Evolutionary conservation across 2,329 filamentous ascomycete species (phyloP).

Genomic region (Verticillium nonalfalfae): DNA sequence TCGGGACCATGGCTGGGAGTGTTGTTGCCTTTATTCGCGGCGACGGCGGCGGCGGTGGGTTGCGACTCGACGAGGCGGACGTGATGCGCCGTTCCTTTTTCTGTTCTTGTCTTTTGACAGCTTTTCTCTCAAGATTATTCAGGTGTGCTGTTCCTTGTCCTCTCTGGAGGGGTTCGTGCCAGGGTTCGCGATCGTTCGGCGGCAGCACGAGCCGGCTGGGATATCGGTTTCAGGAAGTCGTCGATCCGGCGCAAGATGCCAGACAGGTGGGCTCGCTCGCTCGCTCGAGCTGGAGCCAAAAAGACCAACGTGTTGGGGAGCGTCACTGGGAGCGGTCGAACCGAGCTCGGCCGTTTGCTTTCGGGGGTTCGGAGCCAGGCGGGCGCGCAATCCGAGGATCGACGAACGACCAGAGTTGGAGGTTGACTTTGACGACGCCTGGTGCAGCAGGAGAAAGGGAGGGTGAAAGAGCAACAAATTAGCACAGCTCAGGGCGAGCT

Average conservation of each 20-base stretch:
- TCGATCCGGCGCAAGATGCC: not conserved
- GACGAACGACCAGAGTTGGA: not conserved
- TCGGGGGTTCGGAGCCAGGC: not conserved
- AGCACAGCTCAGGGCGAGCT: too few species aligned
- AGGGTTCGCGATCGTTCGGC: not conserved
- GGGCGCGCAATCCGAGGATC: not conserved
- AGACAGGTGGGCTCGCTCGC: not conserved
- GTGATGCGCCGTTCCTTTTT: not conserved
- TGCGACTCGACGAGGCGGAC: not conserved
- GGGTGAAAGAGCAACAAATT: not conserved
- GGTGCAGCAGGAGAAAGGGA: not conserved
- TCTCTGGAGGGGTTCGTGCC: not conserved
- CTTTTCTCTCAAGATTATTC: not conserved
- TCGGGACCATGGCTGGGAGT: constrained; percentile 24
- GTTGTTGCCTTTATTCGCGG: not conserved
- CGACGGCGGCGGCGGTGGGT: not conserved
- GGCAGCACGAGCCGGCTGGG: not conserved
- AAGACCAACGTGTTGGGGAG: not conserved
- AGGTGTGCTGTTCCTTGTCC: not conserved
- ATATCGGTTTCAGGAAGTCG: not conserved
- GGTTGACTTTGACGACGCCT: not conserved
- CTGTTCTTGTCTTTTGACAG: not conserved
- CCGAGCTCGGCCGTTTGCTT: not conserved
- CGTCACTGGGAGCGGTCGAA: not conserved
- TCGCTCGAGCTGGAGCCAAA: not conserved